Conservation (phyloP, 805 yeast genomes). For the Candida xyloterini region DNA sequence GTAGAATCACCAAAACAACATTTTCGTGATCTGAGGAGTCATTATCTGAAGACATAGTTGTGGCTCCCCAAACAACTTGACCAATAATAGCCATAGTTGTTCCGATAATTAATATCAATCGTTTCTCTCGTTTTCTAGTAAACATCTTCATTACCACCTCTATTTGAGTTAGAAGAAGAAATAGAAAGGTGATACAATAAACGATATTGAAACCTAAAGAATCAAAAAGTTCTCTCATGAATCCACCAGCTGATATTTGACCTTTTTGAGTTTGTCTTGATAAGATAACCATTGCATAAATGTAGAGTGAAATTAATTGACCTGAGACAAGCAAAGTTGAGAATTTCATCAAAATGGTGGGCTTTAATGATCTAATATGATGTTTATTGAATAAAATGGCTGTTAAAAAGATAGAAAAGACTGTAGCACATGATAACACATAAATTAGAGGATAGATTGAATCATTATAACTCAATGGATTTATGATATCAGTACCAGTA, state of each 20-base stretch:
- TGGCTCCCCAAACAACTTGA: slow-evolving; percentile 68
- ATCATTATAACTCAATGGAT: slow-evolving; percentile 38
- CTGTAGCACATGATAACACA: slow-evolving; percentile 61
- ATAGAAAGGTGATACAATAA: slow-evolving; percentile 54
- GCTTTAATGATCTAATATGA: slow-evolving; percentile 47
- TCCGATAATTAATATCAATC: slow-evolving; percentile 60
- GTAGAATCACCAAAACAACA: slow-evolving; percentile 54
- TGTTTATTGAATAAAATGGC: slow-evolving; percentile 63
- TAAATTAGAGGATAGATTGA: slow-evolving; percentile 62
- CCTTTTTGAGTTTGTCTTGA: slow-evolving; percentile 46
- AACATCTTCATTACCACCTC: slow-evolving; percentile 68
- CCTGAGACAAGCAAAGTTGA: slow-evolving; percentile 53
- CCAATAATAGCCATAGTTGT: slow-evolving; percentile 49
- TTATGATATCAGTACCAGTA: slow-evolving; percentile 31
- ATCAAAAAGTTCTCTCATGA: slow-evolving; percentile 43
- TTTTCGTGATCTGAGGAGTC: slow-evolving; percentile 33
- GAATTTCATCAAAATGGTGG: slow-evolving; percentile 47
- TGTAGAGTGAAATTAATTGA: slow-evolving; percentile 50
- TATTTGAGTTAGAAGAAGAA: slow-evolving; percentile 66
- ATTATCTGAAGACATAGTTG: slow-evolving; percentile 41
- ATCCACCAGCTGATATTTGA: slow-evolving; percentile 39
- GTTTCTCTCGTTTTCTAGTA: slow-evolving; percentile 63
- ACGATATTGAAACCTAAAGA: slow-evolving; percentile 49
- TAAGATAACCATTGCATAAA: slow-evolving; percentile 45
- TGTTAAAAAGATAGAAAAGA: slow-evolving; percentile 60